Evolutionary conservation across 2,329 filamentous ascomycete species (phyloP).

Genomic region (Didymella keratinophila): DNA sequence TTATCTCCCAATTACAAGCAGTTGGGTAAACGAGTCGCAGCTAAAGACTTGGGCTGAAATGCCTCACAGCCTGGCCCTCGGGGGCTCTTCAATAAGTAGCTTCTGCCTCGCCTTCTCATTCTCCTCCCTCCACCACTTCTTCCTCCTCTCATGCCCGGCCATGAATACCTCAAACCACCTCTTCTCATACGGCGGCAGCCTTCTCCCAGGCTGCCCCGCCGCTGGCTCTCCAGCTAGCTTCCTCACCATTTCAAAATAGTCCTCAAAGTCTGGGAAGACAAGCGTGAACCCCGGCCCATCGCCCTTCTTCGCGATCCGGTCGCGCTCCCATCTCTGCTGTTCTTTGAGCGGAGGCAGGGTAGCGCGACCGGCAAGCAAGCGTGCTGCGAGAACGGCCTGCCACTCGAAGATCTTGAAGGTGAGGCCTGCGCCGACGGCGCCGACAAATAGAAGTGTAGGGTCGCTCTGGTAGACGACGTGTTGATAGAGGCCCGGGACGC

Average conservation of each 20-base stretch:
- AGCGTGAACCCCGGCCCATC: constrained; percentile 66
- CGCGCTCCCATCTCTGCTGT: constrained; percentile 65
- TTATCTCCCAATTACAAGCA: not conserved
- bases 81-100: not conserved
- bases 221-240: constrained; percentile 58
- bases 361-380: constrained; percentile 64
- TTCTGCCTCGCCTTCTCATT: constrained; percentile 53
- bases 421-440: constrained; percentile 60
- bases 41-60: not conserved
- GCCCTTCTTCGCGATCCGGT: constrained; percentile 62
- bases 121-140: constrained; percentile 64
- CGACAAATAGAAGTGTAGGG: constrained; percentile 65
- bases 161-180: constrained; percentile 62
- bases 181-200: constrained; percentile 52
- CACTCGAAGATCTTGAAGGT: constrained; percentile 75
- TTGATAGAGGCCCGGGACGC: constrained; percentile 64
- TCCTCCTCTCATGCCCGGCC: constrained; percentile 63
- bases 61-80: constrained; percentile 3
- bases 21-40: not conserved
- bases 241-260: constrained; percentile 68
- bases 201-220: constrained; percentile 55
- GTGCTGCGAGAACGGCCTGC: constrained; percentile 69
- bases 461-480: constrained; percentile 65
- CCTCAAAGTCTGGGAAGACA: constrained; percentile 68
- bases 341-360: constrained; percentile 59